Conservation (phyloP, 1,139 yeast species). For the Pichia sp. region DNA sequence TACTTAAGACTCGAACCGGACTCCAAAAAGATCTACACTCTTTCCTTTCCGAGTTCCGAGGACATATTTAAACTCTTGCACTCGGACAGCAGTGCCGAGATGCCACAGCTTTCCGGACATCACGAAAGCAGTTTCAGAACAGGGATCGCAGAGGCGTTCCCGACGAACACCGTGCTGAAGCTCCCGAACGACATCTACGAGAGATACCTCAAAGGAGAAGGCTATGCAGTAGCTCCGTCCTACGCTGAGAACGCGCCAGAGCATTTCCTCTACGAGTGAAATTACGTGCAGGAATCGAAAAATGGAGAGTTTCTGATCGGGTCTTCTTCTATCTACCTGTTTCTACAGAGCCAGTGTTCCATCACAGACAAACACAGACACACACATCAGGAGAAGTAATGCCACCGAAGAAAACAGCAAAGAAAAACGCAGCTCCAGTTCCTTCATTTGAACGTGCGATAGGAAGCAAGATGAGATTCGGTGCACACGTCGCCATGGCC, state of each 20-base stretch:
- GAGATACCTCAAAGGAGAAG: not conserved
- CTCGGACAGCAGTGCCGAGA: not conserved
- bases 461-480: slow-evolving; percentile 48
- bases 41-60: slow-evolving; percentile 12
- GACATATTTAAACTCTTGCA: slow-evolving; percentile 8
- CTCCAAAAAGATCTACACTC: slow-evolving; percentile 2
- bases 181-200: slow-evolving; percentile 1
- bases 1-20: slow-evolving; percentile 7
- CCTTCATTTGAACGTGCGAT: slow-evolving; percentile 12
- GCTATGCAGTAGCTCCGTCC: slow-evolving; percentile 4
- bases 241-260: slow-evolving; percentile 9
- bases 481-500: slow-evolving; percentile 76
- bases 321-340: not conserved
- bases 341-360: no score
- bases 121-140: slow-evolving; percentile 1
- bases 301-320: not conserved
- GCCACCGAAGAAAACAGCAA: slow-evolving; percentile 27
- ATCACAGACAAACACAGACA: no score
- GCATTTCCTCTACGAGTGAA: slow-evolving; percentile 1
- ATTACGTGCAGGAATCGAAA: not conserved
- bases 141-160: not conserved
- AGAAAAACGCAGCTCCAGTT: not conserved
- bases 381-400: no score
- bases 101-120: slow-evolving; percentile 12
- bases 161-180: not conserved